These are phyloP conservation scores for Athelia psychrophila DNA, from an alignment of 1,284 basidiomycete genomes.

Conservation along the genomic window DNA sequence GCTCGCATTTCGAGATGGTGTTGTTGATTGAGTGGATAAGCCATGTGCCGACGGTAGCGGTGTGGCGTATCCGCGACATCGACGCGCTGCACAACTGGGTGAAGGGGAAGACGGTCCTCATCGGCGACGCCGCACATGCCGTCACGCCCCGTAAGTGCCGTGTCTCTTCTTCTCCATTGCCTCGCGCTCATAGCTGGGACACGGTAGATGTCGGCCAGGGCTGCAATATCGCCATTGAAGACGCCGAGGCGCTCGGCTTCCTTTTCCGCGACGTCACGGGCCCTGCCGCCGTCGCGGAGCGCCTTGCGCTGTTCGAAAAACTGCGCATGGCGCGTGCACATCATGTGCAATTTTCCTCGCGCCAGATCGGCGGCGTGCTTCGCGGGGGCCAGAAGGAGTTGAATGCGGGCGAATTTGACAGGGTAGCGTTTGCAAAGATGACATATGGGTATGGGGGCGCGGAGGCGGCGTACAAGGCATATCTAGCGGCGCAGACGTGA, in stretches of 20 bases:
- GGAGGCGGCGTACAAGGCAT: neutral
- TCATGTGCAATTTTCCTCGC: neutral
- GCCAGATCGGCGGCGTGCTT: neutral
- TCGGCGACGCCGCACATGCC: neutral
- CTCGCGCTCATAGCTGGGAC: neutral
- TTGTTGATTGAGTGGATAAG: neutral
- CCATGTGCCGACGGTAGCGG: neutral
- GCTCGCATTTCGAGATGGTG: neutral
- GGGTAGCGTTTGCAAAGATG: neutral
- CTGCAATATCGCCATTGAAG: conserved; percentile 1
- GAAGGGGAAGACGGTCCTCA: neutral
- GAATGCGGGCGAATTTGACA: neutral
- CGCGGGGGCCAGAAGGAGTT: neutral
- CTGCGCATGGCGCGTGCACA: neutral
- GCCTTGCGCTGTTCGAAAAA: neutral
- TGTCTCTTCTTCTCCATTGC: neutral
- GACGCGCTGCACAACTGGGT: neutral
- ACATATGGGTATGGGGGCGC: neutral
- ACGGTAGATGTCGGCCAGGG: neutral
- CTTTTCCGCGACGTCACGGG: neutral
- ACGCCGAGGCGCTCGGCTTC: conserved; percentile 1
- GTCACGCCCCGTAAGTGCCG: neutral
- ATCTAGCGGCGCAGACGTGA: too few species aligned
- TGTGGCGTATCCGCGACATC: neutral
- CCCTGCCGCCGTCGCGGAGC: neutral